Evolutionary conservation across 371 early-diverging fungal species (phyloP).

Genomic region (Cokeromyces recurvatus): DNA sequence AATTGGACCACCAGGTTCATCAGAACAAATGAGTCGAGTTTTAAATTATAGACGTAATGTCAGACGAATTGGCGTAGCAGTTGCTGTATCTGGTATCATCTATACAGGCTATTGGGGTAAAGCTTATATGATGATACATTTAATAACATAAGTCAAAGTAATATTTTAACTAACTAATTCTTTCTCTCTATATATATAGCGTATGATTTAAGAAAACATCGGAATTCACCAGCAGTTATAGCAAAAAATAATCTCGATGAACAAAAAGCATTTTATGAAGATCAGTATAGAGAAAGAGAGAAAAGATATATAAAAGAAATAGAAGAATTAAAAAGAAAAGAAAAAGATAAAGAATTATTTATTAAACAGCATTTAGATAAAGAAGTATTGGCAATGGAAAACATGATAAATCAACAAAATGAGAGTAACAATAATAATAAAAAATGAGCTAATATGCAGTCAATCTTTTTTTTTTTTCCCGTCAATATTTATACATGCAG

Average conservation of each 20-base stretch:
- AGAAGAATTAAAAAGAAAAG: constrained; percentile 5
- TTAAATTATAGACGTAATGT: constrained; percentile 19
- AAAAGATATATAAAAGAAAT: constrained; percentile 12
- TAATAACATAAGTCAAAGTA: background rate
- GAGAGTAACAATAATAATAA: no score
- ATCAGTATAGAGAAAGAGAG: constrained; percentile 39
- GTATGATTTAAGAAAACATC: constrained; percentile 27
- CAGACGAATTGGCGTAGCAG: constrained; percentile 18
- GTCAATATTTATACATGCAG: no score
- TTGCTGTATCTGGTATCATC: constrained; percentile 17
- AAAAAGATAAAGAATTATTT: constrained; percentile 16
- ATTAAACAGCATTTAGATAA: constrained; percentile 8
- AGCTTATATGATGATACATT: background rate
- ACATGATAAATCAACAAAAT: no score
- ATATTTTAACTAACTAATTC: background rate
- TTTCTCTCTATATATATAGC: constrained; percentile 7
- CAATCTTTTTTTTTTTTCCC: no score
- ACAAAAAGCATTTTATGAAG: constrained; percentile 22
- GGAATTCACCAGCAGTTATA: constrained; percentile 23
- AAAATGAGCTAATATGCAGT: no score
- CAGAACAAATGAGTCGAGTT: constrained; percentile 22
- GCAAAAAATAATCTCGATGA: background rate
- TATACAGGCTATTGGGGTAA: constrained; percentile 33
- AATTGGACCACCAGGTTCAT: constrained; percentile 37
- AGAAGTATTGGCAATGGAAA: constrained; percentile 12